A percentile compares a stretch with the other conserved stretches of the same genome.
phyloP scores from a whole-genome alignment of 768 basidiomycete genomes.

The Tylopilus balloui region DNA sequence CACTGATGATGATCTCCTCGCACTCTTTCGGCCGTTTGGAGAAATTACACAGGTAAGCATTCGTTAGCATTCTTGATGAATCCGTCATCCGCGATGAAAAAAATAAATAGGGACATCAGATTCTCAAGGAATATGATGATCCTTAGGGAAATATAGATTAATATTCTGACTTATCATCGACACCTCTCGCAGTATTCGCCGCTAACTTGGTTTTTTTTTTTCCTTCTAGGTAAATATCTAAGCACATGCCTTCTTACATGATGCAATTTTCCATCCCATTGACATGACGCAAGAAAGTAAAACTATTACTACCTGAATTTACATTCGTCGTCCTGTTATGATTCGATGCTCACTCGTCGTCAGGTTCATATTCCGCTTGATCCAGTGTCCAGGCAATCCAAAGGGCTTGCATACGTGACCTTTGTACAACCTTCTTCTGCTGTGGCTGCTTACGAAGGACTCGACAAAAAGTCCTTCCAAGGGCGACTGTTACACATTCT shows the following conservation, averaged over 20 bases:
- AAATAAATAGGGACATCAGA: slow-evolving; percentile 48
- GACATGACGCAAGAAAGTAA: too few relatives aligned
- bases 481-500: slow-evolving; percentile 90
- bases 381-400: slow-evolving; percentile 40
- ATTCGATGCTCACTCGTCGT: slow-evolving; percentile 1
- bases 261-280: too few relatives aligned
- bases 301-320: too few relatives aligned
- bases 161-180: slow-evolving; percentile 23
- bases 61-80: background rate
- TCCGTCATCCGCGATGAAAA: slow-evolving; percentile 35
- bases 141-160: slow-evolving; percentile 48
- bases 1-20: slow-evolving; percentile 62
- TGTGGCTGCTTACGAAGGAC: slow-evolving; percentile 64
- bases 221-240: slow-evolving; percentile 11
- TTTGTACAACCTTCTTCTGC: slow-evolving; percentile 46
- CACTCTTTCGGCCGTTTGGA: slow-evolving; percentile 66
- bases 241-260: background rate
- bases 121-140: slow-evolving; percentile 34
- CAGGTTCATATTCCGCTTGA: slow-evolving; percentile 60
- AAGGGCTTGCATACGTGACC: slow-evolving; percentile 61
- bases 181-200: background rate
- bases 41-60: slow-evolving; percentile 67
- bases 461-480: slow-evolving; percentile 86
- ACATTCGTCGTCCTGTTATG: background rate
- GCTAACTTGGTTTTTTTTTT: slow-evolving; percentile 4